Evolutionary conservation across 2,329 filamentous ascomycete species (phyloP), one percentile per base, ranked within the genome.

Genomic region (Nakataea oryzae): DNA sequence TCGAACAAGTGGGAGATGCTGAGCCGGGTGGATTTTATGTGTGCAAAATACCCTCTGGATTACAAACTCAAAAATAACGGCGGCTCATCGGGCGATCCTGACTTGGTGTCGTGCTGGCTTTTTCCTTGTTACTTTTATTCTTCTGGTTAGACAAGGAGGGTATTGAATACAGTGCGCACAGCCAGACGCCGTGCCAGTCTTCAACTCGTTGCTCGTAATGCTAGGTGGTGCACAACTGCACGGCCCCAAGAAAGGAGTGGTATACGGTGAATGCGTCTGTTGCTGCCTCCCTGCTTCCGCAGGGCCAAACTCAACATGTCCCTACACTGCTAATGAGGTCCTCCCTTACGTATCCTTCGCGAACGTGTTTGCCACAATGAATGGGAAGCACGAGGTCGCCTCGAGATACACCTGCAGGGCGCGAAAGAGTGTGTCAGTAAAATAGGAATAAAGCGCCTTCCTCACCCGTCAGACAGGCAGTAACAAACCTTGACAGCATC

Each of bases 401-500:
- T 88, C 85, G 55, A 84, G 75, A 67, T 87, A 87, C 1, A 87
- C 84, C 84, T 85, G 63, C 28, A 24, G 32, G 21, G 12, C 63
- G 32, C 21, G 28, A 4, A 28, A 21, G n/a, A 47, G 11, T 12
- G 58, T 66, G 59, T 65, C 62, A 67, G 66, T 41, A 64, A 54
- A 55, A 29, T 8, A 58, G 9, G 3, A 29, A 28, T 32, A 11
- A 54, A 12, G 24, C 4, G 24, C n/a, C n/a, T n/a, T n/a, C n/a
- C n/a, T 50, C 6, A 8, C 17, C 17, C 17, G 34, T 24, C 28
- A 47, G 24, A n/a, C 14, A 26, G 41, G 24, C 55, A 17, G 29
- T 41, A 26, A 70, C 78, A 67, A 73, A 91, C 90, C 86, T 97
- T 99, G 62, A 97, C 93, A 69, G 87, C 89, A 65, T 95, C 88